These are phyloP conservation scores for Stemphylium beticola DNA, from an alignment of 2,329 filamentous ascomycete species.

Conservation along the genomic window DNA sequence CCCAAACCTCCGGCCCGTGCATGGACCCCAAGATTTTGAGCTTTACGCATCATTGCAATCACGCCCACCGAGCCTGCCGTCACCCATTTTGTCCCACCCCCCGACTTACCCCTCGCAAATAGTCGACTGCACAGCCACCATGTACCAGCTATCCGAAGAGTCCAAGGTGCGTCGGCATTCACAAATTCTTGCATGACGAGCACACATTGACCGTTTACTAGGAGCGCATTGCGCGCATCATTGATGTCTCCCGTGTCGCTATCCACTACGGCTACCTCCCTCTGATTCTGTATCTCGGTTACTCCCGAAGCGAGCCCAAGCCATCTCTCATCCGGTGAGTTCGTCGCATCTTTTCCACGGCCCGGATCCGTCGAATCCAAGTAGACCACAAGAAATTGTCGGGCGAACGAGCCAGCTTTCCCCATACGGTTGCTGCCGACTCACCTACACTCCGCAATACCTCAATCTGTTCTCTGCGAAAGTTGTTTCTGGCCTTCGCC, in stretches of 20 bases:
- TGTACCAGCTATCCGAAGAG: conserved; percentile 83
- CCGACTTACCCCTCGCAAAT: not conserved
- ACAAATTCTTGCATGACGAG: not conserved
- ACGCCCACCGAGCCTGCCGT: conserved; percentile 9
- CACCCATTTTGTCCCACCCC: conserved; percentile 1
- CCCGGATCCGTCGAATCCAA: not conserved
- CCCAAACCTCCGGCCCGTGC: conserved; percentile 7
- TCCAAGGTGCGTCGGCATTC: conserved; percentile 73
- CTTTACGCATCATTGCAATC: conserved; percentile 23
- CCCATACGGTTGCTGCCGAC: not conserved
- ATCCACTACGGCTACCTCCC: conserved; percentile 99
- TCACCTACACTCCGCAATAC: no score
- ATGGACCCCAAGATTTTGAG: conserved; percentile 30
- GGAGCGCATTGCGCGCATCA: conserved; percentile 98
- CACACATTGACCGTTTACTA: conserved; percentile 51
- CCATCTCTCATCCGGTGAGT: conserved; percentile 75
- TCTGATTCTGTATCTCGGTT: conserved; percentile 95
- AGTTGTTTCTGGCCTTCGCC: not conserved
- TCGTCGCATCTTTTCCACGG: not conserved
- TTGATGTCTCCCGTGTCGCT: conserved; percentile 90
- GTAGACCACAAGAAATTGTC: not conserved
- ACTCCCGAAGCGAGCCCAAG: conserved; percentile 90
- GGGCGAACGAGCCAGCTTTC: not conserved
- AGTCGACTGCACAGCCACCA: conserved; percentile 44
- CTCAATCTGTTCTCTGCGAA: not conserved